Base-by-base conservation (phyloP, 2,329 filamentous ascomycete genomes). In the Fusarium pseudonygamai region DNA sequence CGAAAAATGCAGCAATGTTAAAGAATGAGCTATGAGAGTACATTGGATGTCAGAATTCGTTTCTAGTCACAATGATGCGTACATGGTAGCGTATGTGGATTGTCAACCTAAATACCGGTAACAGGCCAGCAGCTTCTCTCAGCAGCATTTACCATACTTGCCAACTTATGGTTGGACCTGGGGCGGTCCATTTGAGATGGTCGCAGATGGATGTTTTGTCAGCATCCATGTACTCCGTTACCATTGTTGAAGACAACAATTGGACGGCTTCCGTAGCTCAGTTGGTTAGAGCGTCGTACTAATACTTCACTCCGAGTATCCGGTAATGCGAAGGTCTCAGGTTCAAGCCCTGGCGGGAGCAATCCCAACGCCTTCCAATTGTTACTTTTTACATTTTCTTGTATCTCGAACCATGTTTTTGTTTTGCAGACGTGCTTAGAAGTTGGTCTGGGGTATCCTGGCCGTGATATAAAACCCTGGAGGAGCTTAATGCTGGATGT, bases 241-340 rank as follows among this genome's bases (percentile, higher is more conserved):
- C 6, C 4, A 7, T 1, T 0, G 0, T n/a, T n/a, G n/a, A n/a
- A n/a, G n/a, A n/a, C 15, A 60, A 57, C 39, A 71, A 67, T 69
- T 50, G 69, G 76, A 75, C 59, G 74, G 77, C 76, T 79, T 79
- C 78, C 77, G 71, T 79, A 79, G 78, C 78, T 78, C 75, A 79
- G 78, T 78, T 79, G 77, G 78, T 79, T 79, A 79, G 77, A 78
- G 77, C 78, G 72, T 79, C 75, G 78, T 79, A 78, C 78, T 79
- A 79, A 79, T 79, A 79, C 69, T 76, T 71, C 63, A 70, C 57
- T 56, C 50, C 67, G 60, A 76, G 65, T 69, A 47, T 76, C 55
- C 46, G 60, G 77, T 78, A 46, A 79, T 79, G 78, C 77, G 76
- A 73, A 77, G 78, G 78, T 78, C 78, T 78, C 74, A 78, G 77